Percentiles rank a stretch among this genome's conserved stretches.
These are phyloP conservation scores for Cucumis melo DNA, from an alignment of 306 rosid species.

Conservation along the genomic window DNA sequence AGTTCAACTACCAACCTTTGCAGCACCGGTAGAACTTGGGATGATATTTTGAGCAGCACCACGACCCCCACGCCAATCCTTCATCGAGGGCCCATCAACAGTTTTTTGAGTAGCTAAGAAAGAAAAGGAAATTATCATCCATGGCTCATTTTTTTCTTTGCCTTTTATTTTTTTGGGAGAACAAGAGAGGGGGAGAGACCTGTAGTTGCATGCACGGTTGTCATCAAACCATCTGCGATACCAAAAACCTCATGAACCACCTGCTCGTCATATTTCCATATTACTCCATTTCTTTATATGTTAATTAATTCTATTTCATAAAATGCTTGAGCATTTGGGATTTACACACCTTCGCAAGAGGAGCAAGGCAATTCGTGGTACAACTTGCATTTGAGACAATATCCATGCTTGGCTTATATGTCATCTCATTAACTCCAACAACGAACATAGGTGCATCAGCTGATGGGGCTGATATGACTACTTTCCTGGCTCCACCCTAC, in stretches of 20 bases:
- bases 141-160: neutral
- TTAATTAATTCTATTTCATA: neutral
- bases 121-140: neutral
- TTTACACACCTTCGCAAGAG: conserved; percentile 73
- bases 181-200: conserved; percentile 27
- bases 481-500: conserved; percentile 93
- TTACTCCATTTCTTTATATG: neutral
- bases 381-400: conserved; percentile 97
- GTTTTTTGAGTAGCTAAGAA: conserved; percentile 87
- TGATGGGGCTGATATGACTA: conserved; percentile 96
- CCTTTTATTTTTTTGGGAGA: neutral
- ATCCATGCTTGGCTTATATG: conserved; percentile 70
- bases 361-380: conserved; percentile 97
- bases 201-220: conserved; percentile 98
- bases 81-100: conserved; percentile 96
- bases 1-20: conserved; percentile 43
- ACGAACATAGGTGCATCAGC: conserved; percentile 99
- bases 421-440: conserved; percentile 79
- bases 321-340: neutral
- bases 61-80: conserved; percentile 99
- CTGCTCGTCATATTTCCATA: neutral
- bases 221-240: conserved; percentile 90
- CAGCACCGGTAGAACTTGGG: conserved; percentile 99
- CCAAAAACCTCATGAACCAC: conserved; percentile 83
- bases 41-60: conserved; percentile 92